Base-by-base conservation (phyloP, 805 yeast genomes). In the Saccharomycopsis sp. region DNA sequence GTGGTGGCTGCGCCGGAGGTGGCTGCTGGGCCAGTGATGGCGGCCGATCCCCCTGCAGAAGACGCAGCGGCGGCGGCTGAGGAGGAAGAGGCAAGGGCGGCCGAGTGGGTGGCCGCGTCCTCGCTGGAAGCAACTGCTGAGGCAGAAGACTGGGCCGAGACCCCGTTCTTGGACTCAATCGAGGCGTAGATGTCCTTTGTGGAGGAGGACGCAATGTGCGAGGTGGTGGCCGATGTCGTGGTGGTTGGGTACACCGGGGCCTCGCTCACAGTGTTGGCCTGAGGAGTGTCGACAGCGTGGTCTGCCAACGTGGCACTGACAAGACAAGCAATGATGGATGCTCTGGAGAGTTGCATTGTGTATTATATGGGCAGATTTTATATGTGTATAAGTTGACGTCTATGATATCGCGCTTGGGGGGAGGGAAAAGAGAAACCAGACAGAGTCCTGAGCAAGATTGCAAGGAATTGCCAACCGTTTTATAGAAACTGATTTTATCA, bases 201-300 rank as follows among this genome's bases (percentile, higher is more conserved):
- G 15, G 33, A 16, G 7, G 34, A 22, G 15, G 40, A 30, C 9
- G 12, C 19, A 3, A 9, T 17, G 10, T 21, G 9, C 7, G 40
- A 37, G 22, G 35, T 18, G 13, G 34, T 20, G 17, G 23, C 16
- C 12, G 20, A 16, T 9, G 29, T 25, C 12, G n/a, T n/a, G 13
- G 40, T 16, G 2, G 40, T 19, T 15, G 22, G 17, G 9, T 16
- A 9, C 15, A 18, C 18, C 18, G 42, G 42, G 20, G 18, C 42
- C 16, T 26, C 30, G 20, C 32, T 31, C 10, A 38, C 36, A 5
- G 42, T 38, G 31, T 21, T 32, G 8, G 29, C 42, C 20, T 22
- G 30, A 16, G 42, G 42, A 2, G 42, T 38, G 16, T 38, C 42
- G 9, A 38, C 37, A n/a, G 37, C 42, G 20, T 38, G 42, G 10